These are phyloP conservation scores for Reticulascus tulasneorum DNA, from an alignment of 2,329 filamentous ascomycete species.

Conservation along the genomic window DNA sequence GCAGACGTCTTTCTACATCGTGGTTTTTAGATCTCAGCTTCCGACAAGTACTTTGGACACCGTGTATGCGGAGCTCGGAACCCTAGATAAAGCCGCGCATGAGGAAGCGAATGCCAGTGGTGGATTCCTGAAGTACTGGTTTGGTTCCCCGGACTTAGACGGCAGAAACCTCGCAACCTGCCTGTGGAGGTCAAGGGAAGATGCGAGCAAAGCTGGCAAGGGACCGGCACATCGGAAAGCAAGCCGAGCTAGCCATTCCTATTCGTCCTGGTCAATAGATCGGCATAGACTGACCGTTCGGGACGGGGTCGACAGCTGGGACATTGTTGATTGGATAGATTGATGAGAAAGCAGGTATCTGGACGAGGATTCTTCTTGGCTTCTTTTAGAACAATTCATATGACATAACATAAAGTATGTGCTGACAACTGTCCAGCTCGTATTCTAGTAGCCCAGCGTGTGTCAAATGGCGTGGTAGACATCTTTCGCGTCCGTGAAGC, in stretches of 20 bases:
- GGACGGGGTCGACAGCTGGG: constrained; percentile 62
- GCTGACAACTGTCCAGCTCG: too few species aligned
- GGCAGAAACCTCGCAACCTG: constrained; percentile 80
- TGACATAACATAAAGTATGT: too few species aligned
- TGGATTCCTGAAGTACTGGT: constrained; percentile 92
- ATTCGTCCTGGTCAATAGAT: constrained; percentile 66
- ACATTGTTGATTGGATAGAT: constrained; percentile 55
- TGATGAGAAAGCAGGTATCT: too few species aligned
- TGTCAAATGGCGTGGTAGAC: too few species aligned
- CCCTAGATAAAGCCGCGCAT: constrained; percentile 75
- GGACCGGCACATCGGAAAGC: constrained; percentile 61
- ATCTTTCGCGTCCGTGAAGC: too few species aligned
- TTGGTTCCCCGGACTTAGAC: constrained; percentile 66
- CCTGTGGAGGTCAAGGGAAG: constrained; percentile 57
- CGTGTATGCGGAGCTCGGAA: constrained; percentile 63
- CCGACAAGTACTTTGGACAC: constrained; percentile 56
- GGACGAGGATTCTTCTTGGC: too few species aligned
- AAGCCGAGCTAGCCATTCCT: constrained; percentile 61
- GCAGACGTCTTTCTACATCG: constrained; percentile 70
- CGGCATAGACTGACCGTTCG: constrained; percentile 65
- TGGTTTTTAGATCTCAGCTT: constrained; percentile 76
- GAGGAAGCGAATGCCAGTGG: constrained; percentile 74
- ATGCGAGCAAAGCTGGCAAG: constrained; percentile 55
- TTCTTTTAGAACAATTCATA: too few species aligned
- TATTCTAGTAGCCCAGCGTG: too few species aligned